These are phyloP conservation scores for Metschnikowia shivogae DNA, from an alignment of 805 yeast genomes.

Conservation along the genomic window DNA sequence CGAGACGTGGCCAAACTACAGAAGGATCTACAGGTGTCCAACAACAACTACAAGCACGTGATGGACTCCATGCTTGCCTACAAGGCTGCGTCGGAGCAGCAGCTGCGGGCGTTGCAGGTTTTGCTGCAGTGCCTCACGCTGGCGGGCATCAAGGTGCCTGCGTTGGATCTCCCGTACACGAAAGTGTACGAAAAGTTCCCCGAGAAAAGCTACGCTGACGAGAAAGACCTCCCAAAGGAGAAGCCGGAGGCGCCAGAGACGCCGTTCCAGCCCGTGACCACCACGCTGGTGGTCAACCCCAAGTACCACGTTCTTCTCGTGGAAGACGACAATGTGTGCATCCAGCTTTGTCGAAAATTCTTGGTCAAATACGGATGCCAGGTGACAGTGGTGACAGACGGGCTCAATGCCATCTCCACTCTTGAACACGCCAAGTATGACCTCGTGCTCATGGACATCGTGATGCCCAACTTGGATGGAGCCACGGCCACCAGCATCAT, in stretches of 20 bases:
- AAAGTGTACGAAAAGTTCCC: slow-evolving; percentile 11
- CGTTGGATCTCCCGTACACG: slow-evolving; percentile 51
- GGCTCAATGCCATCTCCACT: slow-evolving; percentile 77
- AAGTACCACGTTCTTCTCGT: slow-evolving; percentile 71
- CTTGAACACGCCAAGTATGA: slow-evolving; percentile 70
- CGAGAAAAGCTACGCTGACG: neutral
- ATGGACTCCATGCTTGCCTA: slow-evolving; percentile 57
- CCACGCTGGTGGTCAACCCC: slow-evolving; percentile 28
- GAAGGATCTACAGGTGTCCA: slow-evolving; percentile 29
- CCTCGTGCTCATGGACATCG: slow-evolving; percentile 80
- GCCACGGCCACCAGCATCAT: slow-evolving; percentile 89
- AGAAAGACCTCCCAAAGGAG: neutral
- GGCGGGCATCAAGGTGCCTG: slow-evolving; percentile 67
- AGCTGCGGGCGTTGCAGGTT: slow-evolving; percentile 47
- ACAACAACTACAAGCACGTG: slow-evolving; percentile 57
- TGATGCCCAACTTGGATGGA: slow-evolving; percentile 85
- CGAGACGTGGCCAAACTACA: slow-evolving; percentile 32
- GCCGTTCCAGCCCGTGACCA: slow-evolving; percentile 14
- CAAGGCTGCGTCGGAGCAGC: slow-evolving; percentile 54
- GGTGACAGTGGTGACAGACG: slow-evolving; percentile 90
- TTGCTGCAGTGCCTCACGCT: slow-evolving; percentile 48
- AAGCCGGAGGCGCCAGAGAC: neutral
- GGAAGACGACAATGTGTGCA: slow-evolving; percentile 79
- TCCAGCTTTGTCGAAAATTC: slow-evolving; percentile 78
- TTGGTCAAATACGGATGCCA: slow-evolving; percentile 85